Evolutionary conservation across 2,329 filamentous ascomycete species (phyloP).

Genomic region (Alternaria sp.): DNA sequence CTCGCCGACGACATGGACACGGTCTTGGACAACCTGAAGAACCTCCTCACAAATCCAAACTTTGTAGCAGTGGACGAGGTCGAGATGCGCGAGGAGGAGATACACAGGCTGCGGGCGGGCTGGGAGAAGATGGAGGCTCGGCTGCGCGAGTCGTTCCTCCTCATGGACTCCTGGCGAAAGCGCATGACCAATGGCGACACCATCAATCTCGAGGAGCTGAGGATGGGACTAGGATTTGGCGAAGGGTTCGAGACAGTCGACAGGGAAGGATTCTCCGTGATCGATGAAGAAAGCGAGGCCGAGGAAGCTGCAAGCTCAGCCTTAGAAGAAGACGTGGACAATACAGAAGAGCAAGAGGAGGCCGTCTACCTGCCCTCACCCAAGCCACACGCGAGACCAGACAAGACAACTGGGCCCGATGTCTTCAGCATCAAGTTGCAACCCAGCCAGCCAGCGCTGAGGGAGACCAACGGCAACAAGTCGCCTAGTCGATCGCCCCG

Average conservation of each 20-base stretch:
- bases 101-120: slow-evolving; percentile 78
- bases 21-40: slow-evolving; percentile 80
- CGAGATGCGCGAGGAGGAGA: slow-evolving; percentile 89
- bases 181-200: slow-evolving; percentile 74
- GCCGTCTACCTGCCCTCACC: slow-evolving; percentile 29
- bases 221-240: slow-evolving; percentile 67
- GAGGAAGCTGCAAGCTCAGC: slow-evolving; percentile 35
- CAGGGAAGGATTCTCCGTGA: slow-evolving; percentile 37
- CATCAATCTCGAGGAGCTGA: slow-evolving; percentile 66
- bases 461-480: slow-evolving; percentile 46
- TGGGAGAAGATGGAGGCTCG: slow-evolving; percentile 93
- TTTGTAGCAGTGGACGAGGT: slow-evolving; percentile 97
- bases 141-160: slow-evolving; percentile 85
- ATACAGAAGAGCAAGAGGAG: slow-evolving; percentile 17
- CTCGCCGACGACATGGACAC: slow-evolving; percentile 75
- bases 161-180: slow-evolving; percentile 92
- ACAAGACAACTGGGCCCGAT: slow-evolving; percentile 31
- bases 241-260: slow-evolving; percentile 51
- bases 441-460: slow-evolving; percentile 38
- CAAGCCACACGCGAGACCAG: slow-evolving; percentile 23
- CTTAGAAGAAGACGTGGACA: slow-evolving; percentile 39
- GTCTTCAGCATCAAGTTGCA: slow-evolving; percentile 45
- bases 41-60: slow-evolving; percentile 89
- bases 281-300: slow-evolving; percentile 30
- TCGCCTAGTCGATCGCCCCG: slow-evolving; percentile 47